phyloP scores from a whole-genome alignment of 1,284 basidiomycete species.

The Pterulicium gracile region DNA sequence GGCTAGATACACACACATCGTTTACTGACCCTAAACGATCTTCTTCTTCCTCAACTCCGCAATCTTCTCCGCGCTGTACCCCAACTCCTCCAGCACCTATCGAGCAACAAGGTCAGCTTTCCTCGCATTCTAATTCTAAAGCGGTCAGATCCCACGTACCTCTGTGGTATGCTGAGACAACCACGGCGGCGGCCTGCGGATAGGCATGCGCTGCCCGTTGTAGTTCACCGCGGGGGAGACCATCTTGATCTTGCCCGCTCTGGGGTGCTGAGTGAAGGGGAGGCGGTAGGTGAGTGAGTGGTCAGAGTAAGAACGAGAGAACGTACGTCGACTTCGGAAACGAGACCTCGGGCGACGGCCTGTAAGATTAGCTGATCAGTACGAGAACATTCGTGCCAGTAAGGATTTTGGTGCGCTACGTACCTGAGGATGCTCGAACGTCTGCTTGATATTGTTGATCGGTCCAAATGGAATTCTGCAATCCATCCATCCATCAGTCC shows the following conservation, averaged over 20 bases:
- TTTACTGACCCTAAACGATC: conserved; percentile 46
- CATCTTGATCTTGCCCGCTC: conserved; percentile 78
- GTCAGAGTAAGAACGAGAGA: background rate
- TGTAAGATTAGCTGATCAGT: conserved; percentile 11
- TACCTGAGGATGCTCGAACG: conserved; percentile 88
- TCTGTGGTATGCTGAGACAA: conserved; percentile 76
- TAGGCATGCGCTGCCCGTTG: conserved; percentile 73
- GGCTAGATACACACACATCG: too few relatives aligned
- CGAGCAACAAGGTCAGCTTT: too few relatives aligned
- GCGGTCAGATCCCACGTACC: conserved; percentile 32
- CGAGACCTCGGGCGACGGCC: conserved; percentile 32
- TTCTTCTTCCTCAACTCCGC: conserved; percentile 35
- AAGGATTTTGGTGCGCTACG: conserved; percentile 3
- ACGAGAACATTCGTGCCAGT: background rate
- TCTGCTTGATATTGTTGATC: conserved; percentile 87
- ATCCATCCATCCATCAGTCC: conserved; percentile 2
- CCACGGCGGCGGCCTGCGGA: conserved; percentile 73
- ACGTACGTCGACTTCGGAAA: conserved; percentile 35
- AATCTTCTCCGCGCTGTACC: conserved; percentile 50
- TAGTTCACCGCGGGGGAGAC: conserved; percentile 83
- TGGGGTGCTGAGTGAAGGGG: conserved; percentile 42
- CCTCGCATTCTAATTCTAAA: conserved; percentile 6
- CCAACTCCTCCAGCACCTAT: conserved; percentile 62
- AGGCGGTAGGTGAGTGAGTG: conserved; percentile 6
- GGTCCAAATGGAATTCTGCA: conserved; percentile 81